Base-by-base conservation (phyloP, 2,329 filamentous ascomycete species). In the Colletotrichum spinosum region DNA sequence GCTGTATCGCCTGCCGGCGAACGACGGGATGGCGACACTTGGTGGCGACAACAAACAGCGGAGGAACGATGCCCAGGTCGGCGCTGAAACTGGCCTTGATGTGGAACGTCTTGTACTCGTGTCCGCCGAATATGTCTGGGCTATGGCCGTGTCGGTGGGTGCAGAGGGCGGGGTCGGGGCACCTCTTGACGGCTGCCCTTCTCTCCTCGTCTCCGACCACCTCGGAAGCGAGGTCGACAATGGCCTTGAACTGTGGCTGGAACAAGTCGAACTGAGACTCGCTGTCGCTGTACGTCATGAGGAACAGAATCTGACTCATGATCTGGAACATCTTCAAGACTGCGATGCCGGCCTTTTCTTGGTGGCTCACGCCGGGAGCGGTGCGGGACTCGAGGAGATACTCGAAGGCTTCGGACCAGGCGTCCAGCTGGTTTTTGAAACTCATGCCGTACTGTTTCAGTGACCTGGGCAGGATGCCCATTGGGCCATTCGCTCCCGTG, bases 41-140 rank as follows among this genome's bases (percentile, higher is more conserved):
- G 7, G 86, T 90, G 7, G 86, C 88, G n/a, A 88, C 85, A 6
- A 90, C 83, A 68, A 88, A 91, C 1, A 92, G 80, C 1, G 88
- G 87, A 4, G 88, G 85, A 5, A 92, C 82, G 59, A 92, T 86
- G 15, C 88, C 89, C 10, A 89, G 75, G 55, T 90, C 87, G 33
- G 88, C 84, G 48, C 86, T 88, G 73, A 91, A 91, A 69, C 84
- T 86, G 2, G 86, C 84, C 72, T 86, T 88, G 71, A 88, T 84
- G 68, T 88, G 85, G 38, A 74, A 75, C 0, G 84, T 78, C 7
- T 78, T 78, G 62, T 81, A 83, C 38, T 79, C 77, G 48, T 80
- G 78, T 8, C 79, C 78, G 9, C 76, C 77, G 65, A 80, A 82
- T 57, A 75, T 77, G 55, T 78, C 79, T 42, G 69, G 68, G 58